Evolutionary conservation across 2,329 filamentous ascomycete species (phyloP), one percentile per base, ranked within the genome.

Genomic region (Leptographium radiaticola): DNA sequence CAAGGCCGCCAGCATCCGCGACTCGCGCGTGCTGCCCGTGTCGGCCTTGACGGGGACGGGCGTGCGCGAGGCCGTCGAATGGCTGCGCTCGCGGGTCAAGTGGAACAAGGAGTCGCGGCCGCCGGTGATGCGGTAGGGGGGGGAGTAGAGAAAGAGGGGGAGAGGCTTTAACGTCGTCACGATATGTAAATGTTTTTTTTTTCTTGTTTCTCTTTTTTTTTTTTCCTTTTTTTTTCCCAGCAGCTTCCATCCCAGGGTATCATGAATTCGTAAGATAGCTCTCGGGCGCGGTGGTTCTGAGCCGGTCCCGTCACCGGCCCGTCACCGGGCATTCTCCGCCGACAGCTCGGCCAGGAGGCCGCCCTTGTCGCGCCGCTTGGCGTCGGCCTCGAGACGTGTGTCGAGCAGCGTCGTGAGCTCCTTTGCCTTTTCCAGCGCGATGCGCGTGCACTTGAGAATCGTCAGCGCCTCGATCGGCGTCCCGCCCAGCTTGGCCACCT

Each of bases 61-160:
- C 3, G 93, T 98, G 2, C 82, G 81, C 63, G 93, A 97, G 72
- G 91, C 93, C 1, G 86, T 98, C n/a, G 93, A 97, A 65, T 98
- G 93, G 93, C 75, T 98, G 56, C 83, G 88, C 65, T 91, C 84
- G 60, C 76, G 93, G 57, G 89, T 97, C 33, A 89, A 88, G 68
- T 97, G 93, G 89, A 97, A 97, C 67, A 95, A 93, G 71, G 91
- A 96, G 68, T 84, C 82, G 6, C 77, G 93, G 57, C 90, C 91
- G 58, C 93, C 93, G 2, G 83, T 95, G 52, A 95, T 96, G 90
- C 79, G 89, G 71, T 97, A 75, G 13, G 34, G 6, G 34, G n/a
- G n/a, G n/a, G n/a, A n/a, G n/a, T n/a, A n/a, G n/a, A n/a, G n/a
- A n/a, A n/a, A n/a, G n/a, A n/a, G n/a, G n/a, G n/a, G n/a, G n/a